Evolutionary conservation across 805 yeast species (phyloP).

Genomic region (Teunomyces barrocoloradensis): DNA sequence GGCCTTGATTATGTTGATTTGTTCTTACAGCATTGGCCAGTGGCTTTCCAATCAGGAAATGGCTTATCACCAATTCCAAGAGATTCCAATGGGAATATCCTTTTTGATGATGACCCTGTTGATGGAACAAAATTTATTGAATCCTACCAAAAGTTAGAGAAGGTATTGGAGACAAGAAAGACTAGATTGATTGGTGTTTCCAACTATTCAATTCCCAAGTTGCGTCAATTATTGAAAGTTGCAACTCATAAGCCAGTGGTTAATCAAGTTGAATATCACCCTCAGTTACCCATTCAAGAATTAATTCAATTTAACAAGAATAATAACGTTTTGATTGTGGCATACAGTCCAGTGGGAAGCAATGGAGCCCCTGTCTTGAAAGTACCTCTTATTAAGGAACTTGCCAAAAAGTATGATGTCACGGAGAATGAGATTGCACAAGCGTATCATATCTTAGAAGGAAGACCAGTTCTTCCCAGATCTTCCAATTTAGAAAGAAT

Average conservation of each 20-base stretch:
- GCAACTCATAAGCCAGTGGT: conserved; percentile 49
- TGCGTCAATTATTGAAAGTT: conserved; percentile 32
- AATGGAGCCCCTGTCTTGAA: conserved; percentile 62
- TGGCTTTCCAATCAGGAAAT: conserved; percentile 38
- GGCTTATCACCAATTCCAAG: conserved; percentile 37
- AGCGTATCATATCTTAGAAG: conserved; percentile 61
- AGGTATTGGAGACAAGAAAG: conserved; percentile 28
- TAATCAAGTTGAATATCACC: conserved; percentile 47
- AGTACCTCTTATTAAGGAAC: conserved; percentile 45
- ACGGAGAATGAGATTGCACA: conserved; percentile 55
- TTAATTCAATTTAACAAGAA: conserved; percentile 36
- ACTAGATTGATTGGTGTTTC: conserved; percentile 59
- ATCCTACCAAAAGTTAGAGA: conserved; percentile 29
- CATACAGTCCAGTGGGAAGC: conserved; percentile 65
- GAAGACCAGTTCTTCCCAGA: conserved; percentile 64
- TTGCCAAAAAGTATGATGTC: conserved; percentile 57
- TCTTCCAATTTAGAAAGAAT: conserved; percentile 69
- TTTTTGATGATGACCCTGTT: conserved; percentile 35
- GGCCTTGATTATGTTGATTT: conserved; percentile 47
- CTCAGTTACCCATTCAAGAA: conserved; percentile 37
- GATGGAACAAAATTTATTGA: conserved; percentile 30
- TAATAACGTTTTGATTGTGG: conserved; percentile 43
- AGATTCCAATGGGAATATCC: conserved; percentile 33
- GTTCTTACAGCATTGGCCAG: conserved; percentile 51
- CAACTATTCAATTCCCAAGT: conserved; percentile 39